Conservation (phyloP, 345 rosid species). For the Pistacia vera region DNA sequence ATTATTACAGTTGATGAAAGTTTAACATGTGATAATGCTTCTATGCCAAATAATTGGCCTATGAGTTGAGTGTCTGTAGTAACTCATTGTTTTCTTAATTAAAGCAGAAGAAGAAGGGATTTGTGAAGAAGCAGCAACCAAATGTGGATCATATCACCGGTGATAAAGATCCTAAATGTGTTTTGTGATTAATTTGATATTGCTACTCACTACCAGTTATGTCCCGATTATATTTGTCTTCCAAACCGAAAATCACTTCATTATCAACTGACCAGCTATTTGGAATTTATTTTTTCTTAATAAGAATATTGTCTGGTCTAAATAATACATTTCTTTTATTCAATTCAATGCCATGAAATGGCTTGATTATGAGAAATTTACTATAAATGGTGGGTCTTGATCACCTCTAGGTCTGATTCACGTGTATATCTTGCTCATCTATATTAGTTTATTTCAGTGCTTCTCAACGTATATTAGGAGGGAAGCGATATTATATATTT, state of each 20-base stretch:
- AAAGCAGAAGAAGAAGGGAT: slow-evolving; percentile 58
- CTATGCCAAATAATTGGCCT: too few relatives aligned
- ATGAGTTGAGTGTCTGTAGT: not conserved
- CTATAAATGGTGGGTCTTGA: not conserved
- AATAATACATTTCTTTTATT: not conserved
- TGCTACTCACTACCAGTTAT: not conserved
- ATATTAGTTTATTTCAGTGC: not conserved
- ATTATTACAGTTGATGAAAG: too few relatives aligned
- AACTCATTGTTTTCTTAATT: slow-evolving; percentile 5
- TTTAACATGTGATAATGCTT: too few relatives aligned
- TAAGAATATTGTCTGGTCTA: too few relatives aligned
- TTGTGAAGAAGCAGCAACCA: slow-evolving; percentile 43
- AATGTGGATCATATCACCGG: slow-evolving; percentile 81
- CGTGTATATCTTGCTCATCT: not conserved
- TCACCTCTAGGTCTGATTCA: not conserved
- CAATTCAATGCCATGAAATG: not conserved
- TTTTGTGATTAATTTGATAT: slow-evolving; percentile 50
- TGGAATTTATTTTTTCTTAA: not conserved
- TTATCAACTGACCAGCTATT: not conserved
- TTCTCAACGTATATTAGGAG: not conserved
- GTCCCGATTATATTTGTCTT: not conserved
- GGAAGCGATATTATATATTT: not conserved
- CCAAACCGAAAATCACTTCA: not conserved
- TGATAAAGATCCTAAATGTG: slow-evolving; percentile 83
- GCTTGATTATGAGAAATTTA: not conserved